Conservation (phyloP, 31 red algal species). For the Asparagopsis taxiformis region DNA sequence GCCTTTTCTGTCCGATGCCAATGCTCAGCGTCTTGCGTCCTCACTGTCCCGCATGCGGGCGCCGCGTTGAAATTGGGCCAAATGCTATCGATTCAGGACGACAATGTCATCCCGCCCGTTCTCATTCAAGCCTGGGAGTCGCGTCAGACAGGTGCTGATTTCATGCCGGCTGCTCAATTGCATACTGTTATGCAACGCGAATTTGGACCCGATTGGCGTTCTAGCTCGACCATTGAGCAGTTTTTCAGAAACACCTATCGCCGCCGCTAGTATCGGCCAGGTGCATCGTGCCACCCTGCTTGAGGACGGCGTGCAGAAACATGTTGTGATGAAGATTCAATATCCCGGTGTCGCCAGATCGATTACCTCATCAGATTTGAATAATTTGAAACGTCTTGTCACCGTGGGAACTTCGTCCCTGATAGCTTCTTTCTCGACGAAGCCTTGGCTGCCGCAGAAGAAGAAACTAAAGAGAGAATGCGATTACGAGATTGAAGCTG, state of each 20-base stretch:
- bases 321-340: constrained; percentile 80
- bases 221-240: constrained; percentile 24
- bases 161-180: constrained; percentile 72
- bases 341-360: constrained; percentile 79
- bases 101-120: constrained; percentile 45
- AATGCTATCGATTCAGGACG: constrained; percentile 83
- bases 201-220: constrained; percentile 48
- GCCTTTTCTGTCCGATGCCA: constrained; percentile 43
- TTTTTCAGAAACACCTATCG: constrained; percentile 59
- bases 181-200: constrained; percentile 31
- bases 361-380: constrained; percentile 73
- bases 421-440: no score
- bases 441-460: constrained; percentile 37
- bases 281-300: constrained; percentile 53
- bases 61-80: constrained; percentile 86
- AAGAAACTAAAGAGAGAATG: constrained; percentile 72
- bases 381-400: constrained; percentile 65
- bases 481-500: constrained; percentile 69
- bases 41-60: constrained; percentile 80
- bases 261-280: constrained; percentile 84
- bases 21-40: constrained; percentile 66
- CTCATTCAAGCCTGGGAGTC: constrained; percentile 47
- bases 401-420: no score
- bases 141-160: constrained; percentile 55
- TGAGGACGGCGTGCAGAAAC: not conserved